Evolutionary conservation across 768 basidiomycete genomes (phyloP), one percentile per base, ranked within the genome.

Genomic region (Leccinellum rugosiceps): DNA sequence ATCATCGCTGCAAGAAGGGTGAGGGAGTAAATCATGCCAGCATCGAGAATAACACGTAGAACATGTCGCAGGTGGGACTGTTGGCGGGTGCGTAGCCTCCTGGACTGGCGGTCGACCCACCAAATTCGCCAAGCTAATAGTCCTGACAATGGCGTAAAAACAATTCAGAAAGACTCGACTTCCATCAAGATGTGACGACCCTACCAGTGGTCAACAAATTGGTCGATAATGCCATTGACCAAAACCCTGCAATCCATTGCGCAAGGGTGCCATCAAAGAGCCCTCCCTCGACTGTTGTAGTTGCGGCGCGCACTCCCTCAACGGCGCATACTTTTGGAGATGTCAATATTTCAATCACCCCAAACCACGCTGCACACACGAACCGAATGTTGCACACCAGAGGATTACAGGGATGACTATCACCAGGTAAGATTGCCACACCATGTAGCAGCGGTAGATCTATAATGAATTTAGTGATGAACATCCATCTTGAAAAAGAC

Each of bases 1-100:
- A 70, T 58, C 30, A 78, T 57, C 2, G 71, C 68, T 6, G 69
- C 62, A 31, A 72, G 53, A 52, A 76, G 68, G 2, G 74, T 69
- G 52, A 72, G 2, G 2, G 75, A 75, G 59, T 77, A 78, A 8
- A 77, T 64, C 8, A 64, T 61, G 21, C 76, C 77, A 14, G 75
- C 71, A 50, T 78, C 77, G 49, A 77, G 52, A 46, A 77, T 62
- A 26, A 75, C 64, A 26, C 59, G 58, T 8, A 78, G 52, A 23
- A 61, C 17, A 6, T 59, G 57, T n/a, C 61, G 59, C 13, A 63
- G 48, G 7, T 59, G 51, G 1, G 61, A 63, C 17, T 30, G 53
- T 30, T 49, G 35, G 15, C 30, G 14, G n/a, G 55, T 25, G n/a
- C 38, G 34, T 4, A 75, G 41, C 30, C 52, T 63, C 14, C 50